A percentile compares a stretch with the other conserved stretches of the same genome.
Evolutionary conservation across 129 eudicot genomes (phyloP).

Genomic region (Flaveria trinervia): DNA sequence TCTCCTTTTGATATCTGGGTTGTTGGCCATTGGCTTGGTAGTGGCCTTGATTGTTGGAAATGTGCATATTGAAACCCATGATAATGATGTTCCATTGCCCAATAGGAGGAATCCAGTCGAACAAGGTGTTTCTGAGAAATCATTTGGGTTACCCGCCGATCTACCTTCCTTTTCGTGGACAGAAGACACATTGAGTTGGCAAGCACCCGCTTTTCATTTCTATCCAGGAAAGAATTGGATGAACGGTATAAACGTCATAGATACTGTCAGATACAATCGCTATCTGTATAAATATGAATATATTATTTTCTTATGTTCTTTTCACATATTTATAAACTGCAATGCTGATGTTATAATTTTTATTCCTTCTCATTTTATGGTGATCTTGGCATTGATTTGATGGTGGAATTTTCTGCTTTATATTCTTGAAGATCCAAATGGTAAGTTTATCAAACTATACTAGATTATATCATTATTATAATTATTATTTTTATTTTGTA

Average conservation of each 20-base stretch:
- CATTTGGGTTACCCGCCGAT: slow-evolving; percentile 32
- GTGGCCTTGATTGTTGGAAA: slow-evolving; percentile 37
- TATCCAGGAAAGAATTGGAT: slow-evolving; percentile 36
- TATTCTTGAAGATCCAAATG: slow-evolving; percentile 48
- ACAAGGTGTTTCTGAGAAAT: slow-evolving; percentile 63
- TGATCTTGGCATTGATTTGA: slow-evolving; percentile 21
- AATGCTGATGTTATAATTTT: too few species aligned
- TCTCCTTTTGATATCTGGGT: slow-evolving; percentile 33
- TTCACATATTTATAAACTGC: neutral
- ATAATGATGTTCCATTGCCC: slow-evolving; percentile 11
- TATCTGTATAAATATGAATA: too few species aligned
- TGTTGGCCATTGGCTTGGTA: slow-evolving; percentile 40
- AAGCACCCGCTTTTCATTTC: slow-evolving; percentile 36
- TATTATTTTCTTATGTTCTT: too few species aligned
- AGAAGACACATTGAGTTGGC: slow-evolving; percentile 31
- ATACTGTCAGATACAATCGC: too few species aligned
- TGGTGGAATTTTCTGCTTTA: slow-evolving; percentile 27
- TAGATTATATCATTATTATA: neutral
- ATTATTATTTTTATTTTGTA: neutral
- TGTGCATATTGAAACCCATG: slow-evolving; percentile 26
- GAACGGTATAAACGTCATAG: slow-evolving; percentile 32
- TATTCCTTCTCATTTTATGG: slow-evolving; percentile 4
- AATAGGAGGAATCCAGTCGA: slow-evolving; percentile 36
- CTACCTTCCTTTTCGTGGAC: slow-evolving; percentile 31
- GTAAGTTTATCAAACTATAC: slow-evolving; percentile 28